Base-by-base conservation (phyloP, 495 filamentous ascomycete genomes). In the Trichoderma asperelloides region DNA sequence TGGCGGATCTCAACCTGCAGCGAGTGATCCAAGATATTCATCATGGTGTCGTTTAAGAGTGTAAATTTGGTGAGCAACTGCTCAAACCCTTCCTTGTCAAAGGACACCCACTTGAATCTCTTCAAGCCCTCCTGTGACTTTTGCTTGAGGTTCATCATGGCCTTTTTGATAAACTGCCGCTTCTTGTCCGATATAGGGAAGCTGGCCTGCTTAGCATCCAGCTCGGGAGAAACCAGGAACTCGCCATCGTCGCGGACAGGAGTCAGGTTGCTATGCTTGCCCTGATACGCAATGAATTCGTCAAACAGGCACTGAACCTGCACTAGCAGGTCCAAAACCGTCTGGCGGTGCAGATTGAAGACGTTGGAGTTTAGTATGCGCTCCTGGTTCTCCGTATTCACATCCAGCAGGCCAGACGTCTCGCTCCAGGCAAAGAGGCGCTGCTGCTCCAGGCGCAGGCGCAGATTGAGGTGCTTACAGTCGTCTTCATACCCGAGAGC, bases 371-470 rank as follows among this genome's bases (percentile, higher is more conserved):
- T 73, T 60, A 76, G 72, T 16, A 81, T 68, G 60, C 77, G 74
- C 23, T 73, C 47, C 33, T 70, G 67, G 45, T 77, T 67, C 23
- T 74, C 72, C 39, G 64, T 66, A 63, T 81, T 73, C 1, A 78
- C 65, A 37, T 78, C 78, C 13, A 81, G 68, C 37, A 80, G 69
- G 11, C 79, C 79, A 30, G 77, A 79, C 7, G 79, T 78, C 67
- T 81, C 78, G 70, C 78, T 78, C 79, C 78, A 81, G 25, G 79
- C 78, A 68, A 80, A 80, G 30, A 81, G 70, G 7, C 79, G 71
- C 70, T 81, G 78, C 66, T 81, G 78, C 68, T 81, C 79, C 76
- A 80, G 77, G 41, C 77, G 74, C 23, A 80, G 66, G 1, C 79
- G 71, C 49, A 81, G 63, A 47, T 80, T 79, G 47, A 80, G 73